Base-by-base conservation (phyloP, 495 filamentous ascomycete species). In the Lepidopterella palustris region DNA sequence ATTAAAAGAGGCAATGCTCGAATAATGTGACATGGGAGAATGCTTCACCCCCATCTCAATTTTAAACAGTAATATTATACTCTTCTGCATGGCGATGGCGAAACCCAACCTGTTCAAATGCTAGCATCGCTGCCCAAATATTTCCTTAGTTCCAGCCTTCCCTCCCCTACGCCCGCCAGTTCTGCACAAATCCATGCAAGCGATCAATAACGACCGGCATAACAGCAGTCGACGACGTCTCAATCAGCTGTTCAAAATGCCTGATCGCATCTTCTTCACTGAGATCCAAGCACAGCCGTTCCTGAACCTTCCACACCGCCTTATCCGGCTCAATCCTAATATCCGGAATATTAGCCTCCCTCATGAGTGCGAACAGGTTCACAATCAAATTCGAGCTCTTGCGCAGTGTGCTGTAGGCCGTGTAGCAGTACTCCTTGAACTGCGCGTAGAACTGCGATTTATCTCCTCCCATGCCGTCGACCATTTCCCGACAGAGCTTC, bases 401-500 rank as follows among this genome's bases (percentile, higher is more conserved):
- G 42, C 93, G 83, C 27, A 99, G 76, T 20, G 93, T 89, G 15
- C 88, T 89, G 71, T 92, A 99, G 0, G 93, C 90, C 0, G 95
- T 92, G 72, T 95, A 97, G 72, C 91, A 96, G 73, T 97, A 95
- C 65, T 90, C 86, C 68, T 92, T 90, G 73, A 97, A 99, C 45
- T 87, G 82, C 13, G 83, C 73, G 69, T 95, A 97, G 49, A 95
- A 83, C 18, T 86, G 81, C 25, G 86, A 88, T 26, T 79, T 78
- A 4, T 83, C 77, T 5, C 95, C 92, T 56, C 93, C 93, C 93
- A 99, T 97, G 54, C 91, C 92, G 66, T 97, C 93, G 13, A 97
- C 87, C 93, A 99, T 99, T 69, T 99, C 93, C 66, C 90, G 90
- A 73, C 87, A 89, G 21, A 99, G 82, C 67, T 99, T 99, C 86